Evolutionary conservation across 371 early-diverging fungal species (phyloP).

Genomic region (Mucor mucedo): DNA sequence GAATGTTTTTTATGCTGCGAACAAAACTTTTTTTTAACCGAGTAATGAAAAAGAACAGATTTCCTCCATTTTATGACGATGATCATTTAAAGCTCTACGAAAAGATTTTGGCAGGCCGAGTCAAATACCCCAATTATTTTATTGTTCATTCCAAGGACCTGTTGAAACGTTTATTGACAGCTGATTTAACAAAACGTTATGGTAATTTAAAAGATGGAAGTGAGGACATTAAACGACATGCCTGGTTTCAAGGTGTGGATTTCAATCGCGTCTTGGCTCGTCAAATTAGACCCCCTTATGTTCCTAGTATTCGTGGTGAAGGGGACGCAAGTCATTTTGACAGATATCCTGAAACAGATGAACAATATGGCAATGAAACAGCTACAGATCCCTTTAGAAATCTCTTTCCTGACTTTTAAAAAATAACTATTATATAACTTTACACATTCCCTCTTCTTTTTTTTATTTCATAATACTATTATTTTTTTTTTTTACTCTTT

Average conservation of each 20-base stretch:
- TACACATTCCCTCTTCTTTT: too few species aligned
- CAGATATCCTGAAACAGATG: slow-evolving; percentile 85
- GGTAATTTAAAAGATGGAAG: slow-evolving; percentile 92
- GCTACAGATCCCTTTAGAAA: slow-evolving; percentile 25
- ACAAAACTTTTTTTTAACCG: too few species aligned
- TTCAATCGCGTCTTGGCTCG: slow-evolving; percentile 82
- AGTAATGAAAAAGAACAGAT: background rate
- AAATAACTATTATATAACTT: background rate
- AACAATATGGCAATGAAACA: slow-evolving; percentile 56
- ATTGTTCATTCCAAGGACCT: slow-evolving; percentile 91
- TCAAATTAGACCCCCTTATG: slow-evolving; percentile 89
- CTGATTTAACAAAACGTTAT: slow-evolving; percentile 88
- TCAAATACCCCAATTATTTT: slow-evolving; percentile 92
- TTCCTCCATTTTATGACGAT: slow-evolving; percentile 92
- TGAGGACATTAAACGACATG: slow-evolving; percentile 91
- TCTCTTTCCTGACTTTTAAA: slow-evolving; percentile 32
- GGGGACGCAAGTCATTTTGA: slow-evolving; percentile 98
- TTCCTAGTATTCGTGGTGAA: slow-evolving; percentile 83
- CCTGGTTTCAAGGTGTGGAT: slow-evolving; percentile 95
- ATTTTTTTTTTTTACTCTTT: slow-evolving; percentile 1
- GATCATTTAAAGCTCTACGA: slow-evolving; percentile 95
- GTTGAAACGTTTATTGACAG: slow-evolving; percentile 83
- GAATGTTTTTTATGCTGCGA: too few species aligned
- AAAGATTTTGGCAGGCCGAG: slow-evolving; percentile 88
- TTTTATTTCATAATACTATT: background rate